phyloP scores from a whole-genome alignment of 2,329 filamentous ascomycete species.

The Simplicillium sp. region DNA sequence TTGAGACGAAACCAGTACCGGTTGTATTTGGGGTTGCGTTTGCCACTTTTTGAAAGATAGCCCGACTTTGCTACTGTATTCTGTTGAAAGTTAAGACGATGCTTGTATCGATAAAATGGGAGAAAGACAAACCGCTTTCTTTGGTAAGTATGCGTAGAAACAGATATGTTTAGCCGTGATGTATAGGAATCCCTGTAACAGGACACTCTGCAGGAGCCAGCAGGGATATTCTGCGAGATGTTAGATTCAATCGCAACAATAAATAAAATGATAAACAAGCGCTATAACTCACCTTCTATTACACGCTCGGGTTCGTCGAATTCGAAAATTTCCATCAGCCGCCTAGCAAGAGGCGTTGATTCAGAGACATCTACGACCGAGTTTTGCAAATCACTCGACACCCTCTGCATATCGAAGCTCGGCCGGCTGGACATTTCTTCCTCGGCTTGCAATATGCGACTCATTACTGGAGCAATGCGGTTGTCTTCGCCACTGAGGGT shows the following conservation, averaged over 20 bases:
- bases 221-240: constrained; percentile 68
- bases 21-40: constrained; percentile 77
- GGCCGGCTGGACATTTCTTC: constrained; percentile 52
- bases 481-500: constrained; percentile 22
- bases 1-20: constrained; percentile 92
- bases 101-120: neutral
- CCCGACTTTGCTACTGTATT: constrained; percentile 75
- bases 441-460: constrained; percentile 65
- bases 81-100: constrained; percentile 23
- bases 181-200: constrained; percentile 93
- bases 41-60: constrained; percentile 79
- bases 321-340: constrained; percentile 75
- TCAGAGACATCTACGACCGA: constrained; percentile 22
- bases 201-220: constrained; percentile 82
- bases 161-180: constrained; percentile 89
- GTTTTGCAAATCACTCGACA: constrained; percentile 28
- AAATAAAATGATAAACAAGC: neutral
- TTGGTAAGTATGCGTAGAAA: constrained; percentile 95
- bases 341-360: constrained; percentile 54
- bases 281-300: constrained; percentile 49
- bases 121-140: constrained; percentile 60
- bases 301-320: constrained; percentile 78
- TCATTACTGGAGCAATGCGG: constrained; percentile 61
- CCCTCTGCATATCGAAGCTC: constrained; percentile 44
- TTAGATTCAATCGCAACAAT: constrained; percentile 8